Base-by-base conservation (phyloP, 257 asterid species). In the Penstemon eatonii region DNA sequence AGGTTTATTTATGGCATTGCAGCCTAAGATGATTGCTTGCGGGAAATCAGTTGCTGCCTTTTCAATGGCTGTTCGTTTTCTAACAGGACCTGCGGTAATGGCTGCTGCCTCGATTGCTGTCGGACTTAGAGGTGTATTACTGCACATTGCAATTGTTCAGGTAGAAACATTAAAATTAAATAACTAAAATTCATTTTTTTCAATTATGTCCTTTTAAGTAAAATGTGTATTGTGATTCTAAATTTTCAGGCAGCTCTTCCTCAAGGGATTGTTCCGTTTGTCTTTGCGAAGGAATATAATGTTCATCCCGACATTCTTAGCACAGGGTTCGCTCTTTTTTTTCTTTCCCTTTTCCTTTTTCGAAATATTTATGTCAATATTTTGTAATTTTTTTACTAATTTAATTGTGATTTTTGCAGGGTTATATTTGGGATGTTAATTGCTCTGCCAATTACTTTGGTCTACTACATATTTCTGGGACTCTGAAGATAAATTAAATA, bases 1-100 rank as follows among this genome's bases (percentile, higher is more conserved):
- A 87, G 95, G 95, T 8, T 46, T 87, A 81, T 87, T 87, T 53
- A 87, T 87, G 95, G 95, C 95, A 0, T 68, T 87, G 67, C 95
- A 87, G 74, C 95, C 95, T 0, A 75, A 79, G 66, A 78, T 87
- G 66, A 87, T 87, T 0, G 89, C 95, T 0, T 87, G 93, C 67
- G 93, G 93, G 6, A 87, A 87, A 61, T 70, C 84, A 0, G 82
- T 84, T 0, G 95, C 95, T 8, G 58, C 83, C 1, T 83, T 87
- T 72, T 81, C 89, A 15, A 87, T 87, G 95, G 89, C 80, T 0
- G 78, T 87, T 0, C 77, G 95, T 4, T 87, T 87, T 72, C 67
- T 87, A 2, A 76, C 81, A 0, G 91, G 91, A 3, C 95, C 95
- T 0, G 95, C 95, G 0, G 95, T 87, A 25, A 87, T 87, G 91